A percentile compares a stretch with the other conserved stretches of the same genome.
phyloP scores from a whole-genome alignment of 495 filamentous ascomycete species.

The Sordaria brevicollis region DNA sequence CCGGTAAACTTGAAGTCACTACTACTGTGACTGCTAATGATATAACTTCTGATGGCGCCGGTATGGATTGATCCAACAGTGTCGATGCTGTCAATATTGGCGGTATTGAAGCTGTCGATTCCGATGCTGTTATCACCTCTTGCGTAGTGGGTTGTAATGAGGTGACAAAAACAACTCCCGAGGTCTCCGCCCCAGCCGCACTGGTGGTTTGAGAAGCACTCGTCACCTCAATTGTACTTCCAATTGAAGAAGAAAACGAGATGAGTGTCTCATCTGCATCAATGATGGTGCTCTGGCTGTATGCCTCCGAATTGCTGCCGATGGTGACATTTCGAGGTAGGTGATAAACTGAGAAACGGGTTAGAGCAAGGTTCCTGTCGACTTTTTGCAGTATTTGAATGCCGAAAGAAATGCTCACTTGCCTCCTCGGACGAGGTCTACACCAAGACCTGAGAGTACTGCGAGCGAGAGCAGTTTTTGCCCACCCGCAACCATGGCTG shows the following conservation, averaged over 20 bases:
- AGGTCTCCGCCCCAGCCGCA: not conserved
- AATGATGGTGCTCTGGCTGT: not conserved
- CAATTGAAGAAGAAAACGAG: not conserved
- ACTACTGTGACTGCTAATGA: not conserved
- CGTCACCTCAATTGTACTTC: not conserved
- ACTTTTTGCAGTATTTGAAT: too few relatives aligned
- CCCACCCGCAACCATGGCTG: constrained; percentile 21
- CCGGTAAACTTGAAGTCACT: not conserved
- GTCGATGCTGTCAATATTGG: not conserved
- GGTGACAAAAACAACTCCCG: not conserved
- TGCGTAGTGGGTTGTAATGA: not conserved
- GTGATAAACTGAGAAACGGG: not conserved
- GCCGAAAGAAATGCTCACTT: not conserved
- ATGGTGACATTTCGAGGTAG: not conserved
- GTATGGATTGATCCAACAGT: not conserved
- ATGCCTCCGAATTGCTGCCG: not conserved
- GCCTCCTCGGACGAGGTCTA: constrained; percentile 20
- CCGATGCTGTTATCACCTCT: not conserved
- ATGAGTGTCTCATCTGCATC: not conserved
- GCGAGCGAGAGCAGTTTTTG: constrained; percentile 21
- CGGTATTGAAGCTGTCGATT: not conserved
- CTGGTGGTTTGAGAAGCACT: not conserved
- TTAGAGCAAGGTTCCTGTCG: too few relatives aligned
- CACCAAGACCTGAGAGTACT: constrained; percentile 16
- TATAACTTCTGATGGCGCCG: not conserved